These are phyloP conservation scores for Termitomyces sp. DNA, from an alignment of 768 basidiomycete genomes.

Conservation along the genomic window DNA sequence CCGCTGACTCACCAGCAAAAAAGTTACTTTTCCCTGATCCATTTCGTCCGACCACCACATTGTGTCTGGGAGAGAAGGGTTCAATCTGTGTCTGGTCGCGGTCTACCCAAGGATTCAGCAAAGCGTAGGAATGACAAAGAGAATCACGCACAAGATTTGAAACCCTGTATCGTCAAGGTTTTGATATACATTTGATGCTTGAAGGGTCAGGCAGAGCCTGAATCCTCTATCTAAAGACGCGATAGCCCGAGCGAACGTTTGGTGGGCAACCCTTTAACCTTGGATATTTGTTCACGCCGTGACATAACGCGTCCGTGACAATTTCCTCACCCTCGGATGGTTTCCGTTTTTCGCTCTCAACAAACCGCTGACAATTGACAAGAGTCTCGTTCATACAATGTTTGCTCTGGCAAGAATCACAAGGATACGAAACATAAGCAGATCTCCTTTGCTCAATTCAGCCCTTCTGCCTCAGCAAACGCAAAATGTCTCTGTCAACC, in stretches of 20 bases:
- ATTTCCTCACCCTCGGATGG: background rate
- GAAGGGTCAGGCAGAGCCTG: background rate
- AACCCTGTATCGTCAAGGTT: conserved; percentile 87
- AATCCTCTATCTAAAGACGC: background rate
- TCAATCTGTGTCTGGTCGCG: conserved; percentile 90
- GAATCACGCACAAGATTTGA: conserved; percentile 88
- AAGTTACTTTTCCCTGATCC: conserved; percentile 99
- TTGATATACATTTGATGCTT: conserved; percentile 66
- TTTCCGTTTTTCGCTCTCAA: background rate
- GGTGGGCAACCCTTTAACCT: no score
- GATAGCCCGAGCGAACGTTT: background rate
- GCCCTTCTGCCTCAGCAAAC: background rate
- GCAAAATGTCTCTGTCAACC: background rate
- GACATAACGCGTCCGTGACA: conserved; percentile 14
- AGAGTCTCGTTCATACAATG: background rate
- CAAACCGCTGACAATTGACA: no score
- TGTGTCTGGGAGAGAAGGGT: conserved; percentile 89
- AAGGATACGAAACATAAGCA: background rate
- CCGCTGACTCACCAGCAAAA: conserved; percentile 71
- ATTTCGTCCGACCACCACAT: conserved; percentile 96
- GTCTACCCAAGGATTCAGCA: conserved; percentile 34
- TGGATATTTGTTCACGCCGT: conserved; percentile 5
- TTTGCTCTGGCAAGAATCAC: background rate
- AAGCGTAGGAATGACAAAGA: background rate
- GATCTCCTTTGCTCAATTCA: background rate